Evolutionary conservation across 2,329 filamentous ascomycete genomes (phyloP).

Genomic region (Penicillium vulpinum): DNA sequence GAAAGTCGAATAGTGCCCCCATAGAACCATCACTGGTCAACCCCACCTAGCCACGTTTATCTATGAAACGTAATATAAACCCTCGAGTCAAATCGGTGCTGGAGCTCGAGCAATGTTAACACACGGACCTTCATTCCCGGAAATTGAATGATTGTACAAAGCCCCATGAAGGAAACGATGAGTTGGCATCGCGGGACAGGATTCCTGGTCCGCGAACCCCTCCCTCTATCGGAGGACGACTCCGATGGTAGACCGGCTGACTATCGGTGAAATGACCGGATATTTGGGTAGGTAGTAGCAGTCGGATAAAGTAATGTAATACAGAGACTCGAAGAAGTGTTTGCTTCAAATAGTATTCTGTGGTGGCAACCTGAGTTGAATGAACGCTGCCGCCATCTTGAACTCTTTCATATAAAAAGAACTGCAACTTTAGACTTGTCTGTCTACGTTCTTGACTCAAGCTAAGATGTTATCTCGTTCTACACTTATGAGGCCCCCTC

Average conservation of each 20-base stretch:
- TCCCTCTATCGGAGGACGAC: constrained; percentile 14
- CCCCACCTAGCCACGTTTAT: neutral
- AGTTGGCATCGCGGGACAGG: constrained; percentile 3
- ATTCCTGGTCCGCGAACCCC: constrained; percentile 8
- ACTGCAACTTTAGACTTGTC: too few relatives aligned
- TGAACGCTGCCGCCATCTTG: neutral
- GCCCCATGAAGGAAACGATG: neutral
- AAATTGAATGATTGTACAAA: neutral
- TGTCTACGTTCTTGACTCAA: neutral
- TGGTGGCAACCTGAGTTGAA: neutral
- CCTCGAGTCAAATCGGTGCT: neutral
- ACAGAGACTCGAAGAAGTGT: too few relatives aligned
- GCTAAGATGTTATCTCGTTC: constrained; percentile 10
- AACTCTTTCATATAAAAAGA: neutral
- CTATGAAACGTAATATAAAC: neutral
- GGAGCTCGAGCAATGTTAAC: neutral
- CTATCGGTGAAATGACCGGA: constrained; percentile 1
- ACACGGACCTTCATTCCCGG: neutral
- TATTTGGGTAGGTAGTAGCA: neutral
- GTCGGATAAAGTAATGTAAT: neutral
- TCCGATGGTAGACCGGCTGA: constrained; percentile 16
- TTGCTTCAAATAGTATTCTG: neutral
- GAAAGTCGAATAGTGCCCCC: neutral
- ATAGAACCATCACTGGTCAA: neutral
- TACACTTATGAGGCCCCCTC: neutral